These are phyloP conservation scores for Epichloe hybrida DNA, from an alignment of 2,329 filamentous ascomycete species.

Conservation along the genomic window DNA sequence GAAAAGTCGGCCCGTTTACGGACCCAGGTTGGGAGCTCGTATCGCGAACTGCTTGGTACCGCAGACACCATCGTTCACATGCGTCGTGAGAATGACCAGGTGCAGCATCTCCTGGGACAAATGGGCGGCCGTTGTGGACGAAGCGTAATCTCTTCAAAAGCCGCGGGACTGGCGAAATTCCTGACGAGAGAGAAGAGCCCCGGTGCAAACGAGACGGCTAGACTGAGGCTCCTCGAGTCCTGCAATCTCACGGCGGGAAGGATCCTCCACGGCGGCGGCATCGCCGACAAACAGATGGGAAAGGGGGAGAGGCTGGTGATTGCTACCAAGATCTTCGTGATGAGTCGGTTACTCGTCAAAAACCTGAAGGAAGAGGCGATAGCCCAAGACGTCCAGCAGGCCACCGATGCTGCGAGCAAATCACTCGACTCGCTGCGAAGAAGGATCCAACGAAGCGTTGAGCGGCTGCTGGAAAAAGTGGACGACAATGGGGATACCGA, in stretches of 20 bases:
- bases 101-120: slow-evolving; percentile 56
- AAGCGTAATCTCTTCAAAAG: slow-evolving; percentile 53
- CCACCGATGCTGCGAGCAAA: slow-evolving; percentile 48
- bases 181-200: slow-evolving; percentile 15
- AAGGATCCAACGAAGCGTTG: slow-evolving; percentile 52
- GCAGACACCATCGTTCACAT: slow-evolving; percentile 90
- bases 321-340: slow-evolving; percentile 58
- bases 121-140: slow-evolving; percentile 71
- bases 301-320: slow-evolving; percentile 39
- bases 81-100: slow-evolving; percentile 61
- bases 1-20: slow-evolving; percentile 49
- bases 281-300: slow-evolving; percentile 16
- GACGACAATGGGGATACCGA: slow-evolving; percentile 34
- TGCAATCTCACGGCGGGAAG: slow-evolving; percentile 36
- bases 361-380: slow-evolving; percentile 42
- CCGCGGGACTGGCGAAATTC: slow-evolving; percentile 39
- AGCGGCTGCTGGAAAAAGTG: slow-evolving; percentile 53
- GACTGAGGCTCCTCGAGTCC: slow-evolving; percentile 35
- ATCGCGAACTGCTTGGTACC: slow-evolving; percentile 80
- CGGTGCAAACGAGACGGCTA: slow-evolving; percentile 23
- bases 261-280: slow-evolving; percentile 30
- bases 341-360: slow-evolving; percentile 63
- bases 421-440: slow-evolving; percentile 48
- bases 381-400: slow-evolving; percentile 20
- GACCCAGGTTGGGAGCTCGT: slow-evolving; percentile 53